Evolutionary conservation across 805 yeast species (phyloP), one percentile per base, ranked within the genome.

Genomic region (Yarrowia hollandica): DNA sequence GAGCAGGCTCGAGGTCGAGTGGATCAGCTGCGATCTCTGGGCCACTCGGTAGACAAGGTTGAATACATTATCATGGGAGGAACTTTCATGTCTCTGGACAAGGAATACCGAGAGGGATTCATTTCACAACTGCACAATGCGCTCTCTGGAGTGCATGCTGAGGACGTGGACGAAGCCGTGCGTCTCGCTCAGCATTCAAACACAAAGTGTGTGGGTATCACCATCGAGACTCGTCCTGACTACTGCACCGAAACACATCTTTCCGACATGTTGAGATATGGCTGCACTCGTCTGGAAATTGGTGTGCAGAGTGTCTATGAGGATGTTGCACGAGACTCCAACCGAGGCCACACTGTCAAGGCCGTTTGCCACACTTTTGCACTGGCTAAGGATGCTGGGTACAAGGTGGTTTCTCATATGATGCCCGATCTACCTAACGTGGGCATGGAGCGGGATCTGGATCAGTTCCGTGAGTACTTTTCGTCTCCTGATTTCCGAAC

Each of bases 401-500:
- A 91, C 74, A 94, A 94, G 71, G 96, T 94, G 58, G 99, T 94
- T 21, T 85, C 96, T 64, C 99, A 94, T 75, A 94, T 94, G 99
- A 94, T 94, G 99, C 99, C 99, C 14, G 99, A 94, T 77, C 78
- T 94, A 67, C 99, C 99, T 15, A 94, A 94, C 68, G 97, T 94
- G 61, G 99, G 98, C 16, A 89, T 92, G 96, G 99, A 94, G 74
- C 82, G 99, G 71, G 99, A 94, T 71, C 76, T 92, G 61, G 96
- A 90, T 68, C 99, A 94, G 74, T 94, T 94, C 70, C 83, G 86
- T 68, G 99, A 94, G 71, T 94, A 94, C 75, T 94, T 94, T 70
- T 98, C 92, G 67, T 94, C 89, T 71, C 99, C 99, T 1, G 96
- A 83, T 25, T 94, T 94, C 74, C 82, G 99, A 72, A 94, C 99